Evolutionary conservation across 495 filamentous ascomycete species (phyloP).

Genomic region (Delitschia confertaspora): DNA sequence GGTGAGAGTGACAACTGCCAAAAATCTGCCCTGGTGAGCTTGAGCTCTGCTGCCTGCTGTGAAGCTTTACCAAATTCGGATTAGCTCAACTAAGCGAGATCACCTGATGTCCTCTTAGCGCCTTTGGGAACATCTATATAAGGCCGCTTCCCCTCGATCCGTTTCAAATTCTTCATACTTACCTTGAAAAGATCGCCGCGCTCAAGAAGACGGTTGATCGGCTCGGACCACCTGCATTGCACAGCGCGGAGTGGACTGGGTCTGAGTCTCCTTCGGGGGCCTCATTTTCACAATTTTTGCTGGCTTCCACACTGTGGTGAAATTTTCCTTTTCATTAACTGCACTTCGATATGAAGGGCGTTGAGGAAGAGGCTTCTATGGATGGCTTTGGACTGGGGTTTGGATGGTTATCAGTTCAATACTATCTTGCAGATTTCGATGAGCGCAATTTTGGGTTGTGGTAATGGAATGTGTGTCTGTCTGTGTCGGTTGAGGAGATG

Average conservation of each 20-base stretch:
- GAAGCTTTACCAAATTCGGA: background rate
- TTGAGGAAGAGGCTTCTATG: slow-evolving; percentile 50
- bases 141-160: slow-evolving; percentile 4
- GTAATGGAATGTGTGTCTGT: too few relatives aligned
- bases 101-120: background rate
- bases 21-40: background rate
- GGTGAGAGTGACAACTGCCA: background rate
- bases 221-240: slow-evolving; percentile 63
- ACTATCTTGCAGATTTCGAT: too few relatives aligned
- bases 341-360: slow-evolving; percentile 37
- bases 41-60: background rate
- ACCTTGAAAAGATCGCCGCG: slow-evolving; percentile 57
- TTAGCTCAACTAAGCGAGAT: background rate
- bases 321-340: slow-evolving; percentile 48
- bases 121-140: slow-evolving; percentile 25
- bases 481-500: too few relatives aligned
- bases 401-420: too few relatives aligned
- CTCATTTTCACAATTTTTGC: slow-evolving; percentile 63
- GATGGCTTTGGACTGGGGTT: too few relatives aligned
- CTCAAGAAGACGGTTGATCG: slow-evolving; percentile 54
- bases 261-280: slow-evolving; percentile 60
- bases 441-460: too few relatives aligned
- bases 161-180: slow-evolving; percentile 60
- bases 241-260: slow-evolving; percentile 60
- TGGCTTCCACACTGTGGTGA: slow-evolving; percentile 40